Conservation (phyloP, 1,284 basidiomycete genomes). For the Cryptococcus sp. region DNA sequence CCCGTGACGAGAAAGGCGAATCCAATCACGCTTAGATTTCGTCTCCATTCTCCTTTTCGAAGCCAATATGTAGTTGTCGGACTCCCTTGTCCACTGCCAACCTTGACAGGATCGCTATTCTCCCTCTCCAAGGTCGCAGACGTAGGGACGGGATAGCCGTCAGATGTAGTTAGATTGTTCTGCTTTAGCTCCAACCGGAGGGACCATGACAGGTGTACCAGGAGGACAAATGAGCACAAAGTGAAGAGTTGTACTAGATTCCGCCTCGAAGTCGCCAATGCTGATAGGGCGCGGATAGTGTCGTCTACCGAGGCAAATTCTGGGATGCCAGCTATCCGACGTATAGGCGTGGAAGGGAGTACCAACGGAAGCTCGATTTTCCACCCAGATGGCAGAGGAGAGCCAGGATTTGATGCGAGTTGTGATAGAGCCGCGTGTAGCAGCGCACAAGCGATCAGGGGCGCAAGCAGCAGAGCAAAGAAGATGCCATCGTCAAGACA, state of each 20-base stretch:
- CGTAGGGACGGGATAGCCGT: background rate
- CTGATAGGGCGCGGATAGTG: constrained; percentile 59
- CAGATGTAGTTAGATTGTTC: constrained; percentile 1
- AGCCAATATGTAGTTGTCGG: constrained; percentile 42
- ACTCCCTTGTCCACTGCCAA: background rate
- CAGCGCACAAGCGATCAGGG: constrained; percentile 71
- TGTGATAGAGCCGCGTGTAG: constrained; percentile 57
- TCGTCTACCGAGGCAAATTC: constrained; percentile 46
- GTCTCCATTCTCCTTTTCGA: constrained; percentile 46
- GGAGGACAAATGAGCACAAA: constrained; percentile 73
- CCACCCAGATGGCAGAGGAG: constrained; percentile 65
- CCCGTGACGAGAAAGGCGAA: constrained; percentile 51
- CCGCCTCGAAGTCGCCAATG: constrained; percentile 70
- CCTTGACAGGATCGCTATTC: constrained; percentile 15
- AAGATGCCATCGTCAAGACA: constrained; percentile 79
- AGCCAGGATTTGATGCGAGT: constrained; percentile 33
- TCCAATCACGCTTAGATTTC: constrained; percentile 48
- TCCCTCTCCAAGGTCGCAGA: constrained; percentile 30
- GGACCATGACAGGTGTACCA: constrained; percentile 74
- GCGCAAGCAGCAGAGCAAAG: constrained; percentile 75
- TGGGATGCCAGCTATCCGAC: constrained; percentile 16
- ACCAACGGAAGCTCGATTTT: constrained; percentile 69
- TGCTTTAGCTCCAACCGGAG: constrained; percentile 64
- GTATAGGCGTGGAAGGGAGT: constrained; percentile 45
- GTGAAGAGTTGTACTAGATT: constrained; percentile 75